Evolutionary conservation across 2,329 filamentous ascomycete species (phyloP), one percentile per base, ranked within the genome.

Genomic region (Neonectria coccinea): DNA sequence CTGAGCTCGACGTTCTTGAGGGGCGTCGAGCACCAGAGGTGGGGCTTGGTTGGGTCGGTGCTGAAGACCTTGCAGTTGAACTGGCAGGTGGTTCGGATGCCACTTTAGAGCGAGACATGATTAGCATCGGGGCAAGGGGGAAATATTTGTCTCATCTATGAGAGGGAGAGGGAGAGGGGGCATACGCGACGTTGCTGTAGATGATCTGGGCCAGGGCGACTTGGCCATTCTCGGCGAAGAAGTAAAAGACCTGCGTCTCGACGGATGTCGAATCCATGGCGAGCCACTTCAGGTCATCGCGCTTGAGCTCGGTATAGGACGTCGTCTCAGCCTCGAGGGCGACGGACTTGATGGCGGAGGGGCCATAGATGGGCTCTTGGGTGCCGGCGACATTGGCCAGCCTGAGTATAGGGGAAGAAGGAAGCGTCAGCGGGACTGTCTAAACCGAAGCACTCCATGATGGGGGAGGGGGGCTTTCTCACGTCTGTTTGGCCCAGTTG

Each of bases 181-280:
- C 91, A 81, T 89, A 97, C 94, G 89, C 91, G 78, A 99, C 92
- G 81, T 97, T 97, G 84, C 92, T 98, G 85, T 98, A 97, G 79
- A 99, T 97, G 81, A 98, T 87, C 85, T 99, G 96, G 65, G 88
- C 89, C 80, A 97, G 88, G 57, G 87, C 92, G 69, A 94, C 80
- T 68, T 90, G 86, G 55, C 96, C 96, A 65, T 84, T 88, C 67
- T 97, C 92, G 60, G 91, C 85, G 80, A 90, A 90, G 75, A 97
- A 82, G 83, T 99, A 99, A 83, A 97, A 99, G 67, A 88, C 94
- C 83, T 97, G 92, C 31, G 93, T 97, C 85, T 99, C 96, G 73
- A 98, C 96, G 75, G 88, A 92, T 68, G 96, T 98, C 75, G 89
- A 91, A 71, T 93, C 91, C 84, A 94, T 87, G 27, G 86, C 88